These are phyloP conservation scores for Adansonia grandidieri DNA, from an alignment of 441 rosid species.

Conservation along the genomic window DNA sequence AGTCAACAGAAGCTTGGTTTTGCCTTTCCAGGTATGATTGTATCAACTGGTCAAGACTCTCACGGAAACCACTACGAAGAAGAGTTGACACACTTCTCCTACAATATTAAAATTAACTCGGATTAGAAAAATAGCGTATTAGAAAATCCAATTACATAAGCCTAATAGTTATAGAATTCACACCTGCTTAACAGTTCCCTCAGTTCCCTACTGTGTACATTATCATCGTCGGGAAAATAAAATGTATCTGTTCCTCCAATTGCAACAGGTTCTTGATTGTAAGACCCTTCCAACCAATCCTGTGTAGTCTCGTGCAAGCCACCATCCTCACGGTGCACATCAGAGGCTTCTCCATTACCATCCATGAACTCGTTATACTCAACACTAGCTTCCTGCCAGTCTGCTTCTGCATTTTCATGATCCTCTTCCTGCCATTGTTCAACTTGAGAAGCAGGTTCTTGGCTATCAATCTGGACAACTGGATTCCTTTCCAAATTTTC, in stretches of 20 bases:
- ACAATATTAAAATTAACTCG: constrained; percentile 32
- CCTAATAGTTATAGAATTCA: constrained; percentile 14
- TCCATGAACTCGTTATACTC: constrained; percentile 48
- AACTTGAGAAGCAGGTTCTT: constrained; percentile 39
- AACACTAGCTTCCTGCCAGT: constrained; percentile 43
- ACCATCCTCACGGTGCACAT: constrained; percentile 40
- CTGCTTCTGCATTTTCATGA: constrained; percentile 48
- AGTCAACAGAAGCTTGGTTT: constrained; percentile 60
- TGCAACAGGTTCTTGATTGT: constrained; percentile 51
- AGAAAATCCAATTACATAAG: constrained; percentile 18
- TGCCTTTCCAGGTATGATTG: constrained; percentile 91
- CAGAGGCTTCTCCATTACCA: constrained; percentile 42
- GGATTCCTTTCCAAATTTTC: constrained; percentile 41
- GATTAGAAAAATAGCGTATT: constrained; percentile 22
- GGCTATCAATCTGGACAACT: constrained; percentile 36
- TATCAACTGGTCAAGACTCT: constrained; percentile 82
- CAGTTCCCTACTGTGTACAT: constrained; percentile 64
- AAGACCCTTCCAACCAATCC: constrained; percentile 62
- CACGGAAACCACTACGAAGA: constrained; percentile 86
- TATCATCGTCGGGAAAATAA: constrained; percentile 65
- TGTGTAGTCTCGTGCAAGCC: constrained; percentile 56
- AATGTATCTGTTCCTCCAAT: constrained; percentile 52
- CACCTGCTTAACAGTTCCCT: constrained; percentile 89
- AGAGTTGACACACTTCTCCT: constrained; percentile 97
- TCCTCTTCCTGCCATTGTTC: constrained; percentile 48